Conservation (phyloP, 73 alveolate genomes). For the Tetrahymena borealis region DNA sequence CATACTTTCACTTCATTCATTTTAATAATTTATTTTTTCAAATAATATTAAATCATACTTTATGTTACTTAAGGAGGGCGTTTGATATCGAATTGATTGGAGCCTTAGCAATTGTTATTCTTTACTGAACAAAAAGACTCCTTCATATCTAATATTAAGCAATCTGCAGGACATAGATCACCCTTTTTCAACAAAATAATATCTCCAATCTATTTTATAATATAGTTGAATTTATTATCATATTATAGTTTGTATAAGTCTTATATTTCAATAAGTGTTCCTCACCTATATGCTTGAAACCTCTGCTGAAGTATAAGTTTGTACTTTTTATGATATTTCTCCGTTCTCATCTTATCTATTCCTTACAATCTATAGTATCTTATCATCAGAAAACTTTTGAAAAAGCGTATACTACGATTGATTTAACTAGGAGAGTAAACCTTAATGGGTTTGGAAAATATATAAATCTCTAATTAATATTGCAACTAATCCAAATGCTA, state of each 20-base stretch:
- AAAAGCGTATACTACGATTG: background rate
- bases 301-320: background rate
- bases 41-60: background rate
- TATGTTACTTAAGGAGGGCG: background rate
- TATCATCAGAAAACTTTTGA: background rate
- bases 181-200: conserved; percentile 17
- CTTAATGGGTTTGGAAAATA: background rate
- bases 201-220: conserved; percentile 38
- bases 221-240: background rate
- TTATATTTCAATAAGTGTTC: background rate
- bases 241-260: background rate
- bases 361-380: background rate
- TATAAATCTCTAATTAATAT: background rate
- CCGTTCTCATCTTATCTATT: background rate
- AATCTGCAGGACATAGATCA: conserved; percentile 42
- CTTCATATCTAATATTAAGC: conserved; percentile 15
- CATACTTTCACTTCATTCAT: too few relatives aligned
- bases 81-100: background rate
- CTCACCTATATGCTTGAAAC: background rate
- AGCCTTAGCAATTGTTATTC: background rate
- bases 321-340: background rate
- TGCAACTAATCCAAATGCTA: background rate
- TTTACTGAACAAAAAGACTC: background rate
- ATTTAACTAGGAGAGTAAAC: background rate
- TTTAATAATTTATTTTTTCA: background rate